Evolutionary conservation across 495 filamentous ascomycete genomes (phyloP).

Genomic region (Penicillium verhagenii): DNA sequence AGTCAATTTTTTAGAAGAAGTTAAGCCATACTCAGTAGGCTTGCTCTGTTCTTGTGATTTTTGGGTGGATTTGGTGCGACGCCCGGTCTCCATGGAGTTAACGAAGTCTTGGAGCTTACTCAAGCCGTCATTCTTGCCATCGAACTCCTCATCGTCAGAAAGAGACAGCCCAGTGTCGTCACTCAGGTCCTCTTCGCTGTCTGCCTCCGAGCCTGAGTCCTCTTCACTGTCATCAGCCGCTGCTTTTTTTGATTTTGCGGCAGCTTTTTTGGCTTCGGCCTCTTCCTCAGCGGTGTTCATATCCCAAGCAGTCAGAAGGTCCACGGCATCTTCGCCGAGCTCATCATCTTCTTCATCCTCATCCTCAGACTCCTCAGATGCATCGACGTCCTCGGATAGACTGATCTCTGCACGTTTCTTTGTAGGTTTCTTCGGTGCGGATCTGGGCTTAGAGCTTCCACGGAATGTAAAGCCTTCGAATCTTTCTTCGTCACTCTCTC

Average conservation of each 20-base stretch:
- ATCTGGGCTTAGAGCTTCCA: constrained; percentile 56
- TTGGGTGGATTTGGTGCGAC: constrained; percentile 27
- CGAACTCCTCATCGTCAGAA: constrained; percentile 58
- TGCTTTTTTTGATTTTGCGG: constrained; percentile 32
- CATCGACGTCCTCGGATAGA: constrained; percentile 57
- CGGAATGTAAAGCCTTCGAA: constrained; percentile 76
- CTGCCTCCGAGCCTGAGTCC: constrained; percentile 35
- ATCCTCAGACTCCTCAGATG: constrained; percentile 41
- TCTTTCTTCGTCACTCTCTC: constrained; percentile 79
- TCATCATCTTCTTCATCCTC: constrained; percentile 54
- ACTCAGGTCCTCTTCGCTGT: constrained; percentile 51
- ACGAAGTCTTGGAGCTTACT: constrained; percentile 69
- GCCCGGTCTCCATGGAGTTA: constrained; percentile 56
- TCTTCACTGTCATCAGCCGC: constrained; percentile 34
- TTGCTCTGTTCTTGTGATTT: constrained; percentile 49
- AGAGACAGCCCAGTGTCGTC: constrained; percentile 48
- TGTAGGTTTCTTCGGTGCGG: constrained; percentile 29
- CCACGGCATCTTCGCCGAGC: constrained; percentile 81
- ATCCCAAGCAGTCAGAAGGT: constrained; percentile 79
- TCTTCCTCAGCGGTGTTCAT: constrained; percentile 58
- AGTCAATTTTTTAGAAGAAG: constrained; percentile 69
- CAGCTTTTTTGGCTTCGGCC: constrained; percentile 31
- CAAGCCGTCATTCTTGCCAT: constrained; percentile 57
- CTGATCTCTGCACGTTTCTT: constrained; percentile 45
- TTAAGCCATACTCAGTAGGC: constrained; percentile 58